Evolutionary conservation across 2,329 filamentous ascomycete species (phyloP).

Genomic region (Exophiala bonariae): DNA sequence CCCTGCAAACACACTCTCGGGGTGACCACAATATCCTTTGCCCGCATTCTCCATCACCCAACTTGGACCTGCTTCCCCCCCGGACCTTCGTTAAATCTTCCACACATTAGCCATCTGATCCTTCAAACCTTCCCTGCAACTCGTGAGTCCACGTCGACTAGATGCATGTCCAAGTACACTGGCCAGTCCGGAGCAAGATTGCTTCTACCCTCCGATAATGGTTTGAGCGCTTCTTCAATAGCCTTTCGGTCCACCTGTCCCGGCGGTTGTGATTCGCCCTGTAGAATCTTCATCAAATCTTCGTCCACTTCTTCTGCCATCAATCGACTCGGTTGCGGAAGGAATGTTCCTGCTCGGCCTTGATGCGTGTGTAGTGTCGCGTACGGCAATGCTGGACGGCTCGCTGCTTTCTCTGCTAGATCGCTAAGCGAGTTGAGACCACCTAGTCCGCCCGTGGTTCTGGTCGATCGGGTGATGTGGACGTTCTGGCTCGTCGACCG

Average conservation of each 20-base stretch:
- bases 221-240: constrained; percentile 35
- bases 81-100: too few species aligned
- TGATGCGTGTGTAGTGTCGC: constrained; percentile 48
- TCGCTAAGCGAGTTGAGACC: constrained; percentile 57
- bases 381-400: constrained; percentile 47
- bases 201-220: constrained; percentile 28
- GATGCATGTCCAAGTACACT: constrained; percentile 42
- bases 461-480: constrained; percentile 56
- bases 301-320: constrained; percentile 50
- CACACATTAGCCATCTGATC: too few species aligned
- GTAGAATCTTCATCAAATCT: constrained; percentile 43
- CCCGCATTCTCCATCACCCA: too few species aligned
- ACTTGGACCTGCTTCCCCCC: too few species aligned
- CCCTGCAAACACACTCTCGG: too few species aligned
- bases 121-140: constrained; percentile 11
- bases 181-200: constrained; percentile 47
- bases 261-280: constrained; percentile 37
- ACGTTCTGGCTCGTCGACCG: constrained; percentile 58
- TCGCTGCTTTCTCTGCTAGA: constrained; percentile 51
- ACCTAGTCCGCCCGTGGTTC: constrained; percentile 49
- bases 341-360: constrained; percentile 38
- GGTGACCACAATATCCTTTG: too few species aligned
- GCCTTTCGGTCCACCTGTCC: constrained; percentile 44
- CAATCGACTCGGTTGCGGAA: constrained; percentile 42
- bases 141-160: constrained; percentile 36